Percentiles rank a stretch among this genome's conserved stretches.
Conservation (phyloP, 129 eudicot genomes). For the Artemisia tridentata region DNA sequence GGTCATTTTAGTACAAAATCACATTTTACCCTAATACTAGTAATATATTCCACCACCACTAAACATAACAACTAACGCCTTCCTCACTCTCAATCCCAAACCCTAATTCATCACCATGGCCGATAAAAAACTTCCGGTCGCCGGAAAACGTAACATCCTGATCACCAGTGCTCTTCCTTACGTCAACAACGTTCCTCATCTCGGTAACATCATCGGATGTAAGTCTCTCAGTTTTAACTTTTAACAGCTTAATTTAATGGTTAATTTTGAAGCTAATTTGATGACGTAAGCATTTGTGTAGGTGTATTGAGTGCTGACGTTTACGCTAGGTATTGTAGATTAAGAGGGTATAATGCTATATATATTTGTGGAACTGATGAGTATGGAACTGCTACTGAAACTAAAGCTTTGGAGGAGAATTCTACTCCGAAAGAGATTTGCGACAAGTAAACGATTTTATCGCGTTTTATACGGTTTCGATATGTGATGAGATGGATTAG, state of each 20-base stretch:
- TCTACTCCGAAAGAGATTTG: constrained; percentile 78
- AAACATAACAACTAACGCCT: too few species aligned
- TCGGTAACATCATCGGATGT: constrained; percentile 72
- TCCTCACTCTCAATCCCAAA: constrained; percentile 7
- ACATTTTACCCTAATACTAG: too few species aligned
- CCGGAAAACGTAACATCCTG: constrained; percentile 55
- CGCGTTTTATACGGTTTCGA: neutral
- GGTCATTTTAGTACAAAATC: too few species aligned
- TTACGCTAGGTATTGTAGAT: constrained; percentile 80
- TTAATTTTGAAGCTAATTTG: neutral
- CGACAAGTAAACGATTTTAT: constrained; percentile 55
- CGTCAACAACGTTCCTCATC: constrained; percentile 69
- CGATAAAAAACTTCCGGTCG: constrained; percentile 42
- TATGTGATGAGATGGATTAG: neutral
- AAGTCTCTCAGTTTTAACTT: constrained; percentile 4
- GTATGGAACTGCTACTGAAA: constrained; percentile 95
- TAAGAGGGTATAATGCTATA: constrained; percentile 67
- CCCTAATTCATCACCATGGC: constrained; percentile 44
- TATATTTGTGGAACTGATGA: constrained; percentile 95
- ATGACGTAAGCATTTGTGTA: constrained; percentile 5
- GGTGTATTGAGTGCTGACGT: constrained; percentile 99
- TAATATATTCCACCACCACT: too few species aligned
- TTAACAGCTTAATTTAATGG: neutral
- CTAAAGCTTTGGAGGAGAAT: constrained; percentile 91
- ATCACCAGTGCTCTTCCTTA: constrained; percentile 68